phyloP scores from a whole-genome alignment of 164 flowering plant genomes.

The Brasenia schreberi region DNA sequence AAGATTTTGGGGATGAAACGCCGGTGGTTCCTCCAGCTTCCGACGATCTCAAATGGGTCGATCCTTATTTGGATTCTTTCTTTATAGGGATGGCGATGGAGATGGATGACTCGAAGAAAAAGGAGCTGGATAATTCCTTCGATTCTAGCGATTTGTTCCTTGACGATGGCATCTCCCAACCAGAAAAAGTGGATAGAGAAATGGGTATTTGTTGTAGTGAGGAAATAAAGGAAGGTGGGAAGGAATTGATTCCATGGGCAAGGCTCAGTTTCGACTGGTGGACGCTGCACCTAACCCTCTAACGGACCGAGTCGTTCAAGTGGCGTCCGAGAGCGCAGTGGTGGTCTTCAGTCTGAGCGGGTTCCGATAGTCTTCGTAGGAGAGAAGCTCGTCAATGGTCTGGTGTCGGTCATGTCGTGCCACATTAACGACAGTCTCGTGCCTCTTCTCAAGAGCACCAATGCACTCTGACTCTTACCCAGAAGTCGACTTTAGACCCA shows the following conservation, averaged over 20 bases:
- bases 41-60: not conserved
- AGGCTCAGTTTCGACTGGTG: too few relatives aligned
- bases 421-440: slow-evolving; percentile 72
- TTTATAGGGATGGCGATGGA: not conserved
- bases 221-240: not conserved
- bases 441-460: too few relatives aligned
- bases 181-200: not conserved
- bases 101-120: not conserved
- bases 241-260: too few relatives aligned
- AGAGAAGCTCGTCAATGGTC: slow-evolving; percentile 68
- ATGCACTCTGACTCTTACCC: too few relatives aligned
- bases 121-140: not conserved
- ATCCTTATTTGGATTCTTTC: slow-evolving; percentile 1
- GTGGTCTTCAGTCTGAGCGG: not conserved
- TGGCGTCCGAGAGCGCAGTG: not conserved
- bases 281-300: too few relatives aligned
- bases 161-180: not conserved
- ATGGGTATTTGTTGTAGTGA: not conserved
- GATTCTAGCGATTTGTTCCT: not conserved
- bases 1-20: not conserved
- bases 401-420: slow-evolving; percentile 61
- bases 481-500: too few relatives aligned
- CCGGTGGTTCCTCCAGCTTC: not conserved
- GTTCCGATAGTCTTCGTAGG: slow-evolving; percentile 72
- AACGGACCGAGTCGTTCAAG: too few relatives aligned